Base-by-base conservation (phyloP, 2,329 filamentous ascomycete species). In the Arachnomyces sp. region DNA sequence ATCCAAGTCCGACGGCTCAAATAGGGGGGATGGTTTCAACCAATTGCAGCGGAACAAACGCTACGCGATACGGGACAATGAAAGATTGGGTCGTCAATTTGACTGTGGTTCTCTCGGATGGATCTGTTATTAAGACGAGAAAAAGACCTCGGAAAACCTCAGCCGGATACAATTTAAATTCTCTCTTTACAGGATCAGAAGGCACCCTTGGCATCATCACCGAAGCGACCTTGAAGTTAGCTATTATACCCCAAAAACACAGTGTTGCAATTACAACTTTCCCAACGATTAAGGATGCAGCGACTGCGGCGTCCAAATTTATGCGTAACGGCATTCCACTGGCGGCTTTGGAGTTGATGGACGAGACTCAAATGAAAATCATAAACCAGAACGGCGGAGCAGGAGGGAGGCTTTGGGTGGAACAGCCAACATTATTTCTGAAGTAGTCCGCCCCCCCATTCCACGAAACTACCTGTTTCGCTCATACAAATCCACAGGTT, bases 41-140 rank as follows among this genome's bases (percentile, higher is more conserved):
- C 7, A 86, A 85, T 54, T 81, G 78, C 55, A 82, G 79, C 9
- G 85, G 85, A 2, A 90, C 85, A 0, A 89, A 88, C 53, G 84
- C 84, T 2, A 83, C 88, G 31, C 74, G 79, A 49, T 90, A 90
- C 54, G 85, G 85, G 5, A 89, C 85, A 0, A 90, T 90, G 85
- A 87, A 86, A 56, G 85, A 90, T 53, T 89, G 84, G 84, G 83
- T 90, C 17, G 78, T 90, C 54, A 88, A 88, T 53, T 63, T 90
- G 42, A 90, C 85, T 0, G 82, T 89, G 1, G 85, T 90, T 1
- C 73, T 90, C 18, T 80, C 85, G 7, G 84, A 90, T 52, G 85
- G 85, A 1, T 82, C 77, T 0, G 65, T 90, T 16, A 83, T 90
- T 65, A 90, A 89, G 67, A 90, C 85, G 0, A 74, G 83, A 12